These are phyloP conservation scores for Phalaenopsis hybrid DNA, from an alignment of 116 monocot species.

Conservation along the genomic window DNA sequence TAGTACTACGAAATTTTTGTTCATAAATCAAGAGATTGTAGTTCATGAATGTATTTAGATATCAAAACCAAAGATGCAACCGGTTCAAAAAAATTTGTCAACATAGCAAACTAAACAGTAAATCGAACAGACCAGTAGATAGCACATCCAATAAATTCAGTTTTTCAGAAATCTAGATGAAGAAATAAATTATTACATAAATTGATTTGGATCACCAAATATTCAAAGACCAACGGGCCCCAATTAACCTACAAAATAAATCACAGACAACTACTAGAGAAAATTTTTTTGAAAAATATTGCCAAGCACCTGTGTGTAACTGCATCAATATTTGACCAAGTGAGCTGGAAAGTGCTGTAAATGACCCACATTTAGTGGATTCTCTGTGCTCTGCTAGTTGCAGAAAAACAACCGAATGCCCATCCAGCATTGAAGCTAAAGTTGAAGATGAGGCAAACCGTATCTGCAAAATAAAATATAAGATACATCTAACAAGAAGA, in stretches of 20 bases:
- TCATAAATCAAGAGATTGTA: not conserved
- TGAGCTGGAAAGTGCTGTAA: slow-evolving; percentile 86
- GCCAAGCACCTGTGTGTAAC: slow-evolving; percentile 70
- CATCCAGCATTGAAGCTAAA: slow-evolving; percentile 68
- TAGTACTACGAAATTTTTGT: not conserved
- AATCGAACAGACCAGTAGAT: not conserved
- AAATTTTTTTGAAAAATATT: not conserved
- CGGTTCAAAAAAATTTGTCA: not conserved
- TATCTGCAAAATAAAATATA: slow-evolving; percentile 29
- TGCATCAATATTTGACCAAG: slow-evolving; percentile 91
- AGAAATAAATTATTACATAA: not conserved
- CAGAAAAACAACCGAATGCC: slow-evolving; percentile 50
- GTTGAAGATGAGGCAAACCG: slow-evolving; percentile 69
- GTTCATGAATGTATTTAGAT: slow-evolving; percentile 1
- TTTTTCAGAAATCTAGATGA: not conserved
- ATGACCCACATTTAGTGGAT: slow-evolving; percentile 63
- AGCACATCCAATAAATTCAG: not conserved
- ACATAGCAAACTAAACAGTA: not conserved
- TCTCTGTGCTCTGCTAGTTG: slow-evolving; percentile 95
- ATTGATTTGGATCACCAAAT: not conserved
- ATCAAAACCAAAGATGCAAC: not conserved
- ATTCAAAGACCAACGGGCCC: not conserved
- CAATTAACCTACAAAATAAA: slow-evolving; percentile 2
- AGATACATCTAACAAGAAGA: not conserved
- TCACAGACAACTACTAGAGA: not conserved